These are phyloP conservation scores for Aleurites moluccanus DNA, from an alignment of 441 rosid species.

Conservation along the genomic window DNA sequence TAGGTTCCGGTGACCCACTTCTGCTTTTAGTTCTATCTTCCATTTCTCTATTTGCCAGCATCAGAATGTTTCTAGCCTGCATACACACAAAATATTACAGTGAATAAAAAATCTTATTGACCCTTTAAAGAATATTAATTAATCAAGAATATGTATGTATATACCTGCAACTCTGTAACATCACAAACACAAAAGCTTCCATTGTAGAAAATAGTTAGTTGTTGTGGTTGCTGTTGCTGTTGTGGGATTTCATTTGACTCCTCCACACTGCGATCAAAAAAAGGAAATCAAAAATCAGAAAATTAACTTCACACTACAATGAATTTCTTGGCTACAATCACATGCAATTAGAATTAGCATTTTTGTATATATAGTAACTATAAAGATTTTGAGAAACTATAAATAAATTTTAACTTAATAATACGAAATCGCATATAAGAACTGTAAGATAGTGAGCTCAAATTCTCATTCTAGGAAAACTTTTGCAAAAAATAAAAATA, in stretches of 20 bases:
- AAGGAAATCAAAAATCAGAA: neutral
- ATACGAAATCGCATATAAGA: too few species aligned
- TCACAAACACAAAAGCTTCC: constrained; percentile 26
- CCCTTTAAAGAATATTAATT: too few species aligned
- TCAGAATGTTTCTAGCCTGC: constrained; percentile 27
- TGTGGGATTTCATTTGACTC: neutral
- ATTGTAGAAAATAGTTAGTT: constrained; percentile 26
- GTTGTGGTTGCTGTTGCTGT: constrained; percentile 2
- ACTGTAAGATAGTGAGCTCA: too few species aligned
- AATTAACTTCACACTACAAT: neutral
- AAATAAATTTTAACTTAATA: too few species aligned
- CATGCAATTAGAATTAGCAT: too few species aligned
- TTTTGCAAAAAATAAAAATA: too few species aligned
- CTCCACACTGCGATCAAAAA: constrained; percentile 10
- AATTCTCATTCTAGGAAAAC: too few species aligned
- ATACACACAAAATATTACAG: neutral
- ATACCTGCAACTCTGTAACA: constrained; percentile 32
- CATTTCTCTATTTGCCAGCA: constrained; percentile 24
- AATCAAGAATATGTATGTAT: too few species aligned
- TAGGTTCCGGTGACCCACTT: neutral
- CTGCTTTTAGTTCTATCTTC: neutral
- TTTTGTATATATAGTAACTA: too few species aligned
- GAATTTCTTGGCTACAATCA: too few species aligned
- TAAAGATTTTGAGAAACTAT: too few species aligned
- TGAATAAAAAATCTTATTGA: too few species aligned